Conservation (phyloP, 768 basidiomycete species). For the Auriscalpium orientale region DNA sequence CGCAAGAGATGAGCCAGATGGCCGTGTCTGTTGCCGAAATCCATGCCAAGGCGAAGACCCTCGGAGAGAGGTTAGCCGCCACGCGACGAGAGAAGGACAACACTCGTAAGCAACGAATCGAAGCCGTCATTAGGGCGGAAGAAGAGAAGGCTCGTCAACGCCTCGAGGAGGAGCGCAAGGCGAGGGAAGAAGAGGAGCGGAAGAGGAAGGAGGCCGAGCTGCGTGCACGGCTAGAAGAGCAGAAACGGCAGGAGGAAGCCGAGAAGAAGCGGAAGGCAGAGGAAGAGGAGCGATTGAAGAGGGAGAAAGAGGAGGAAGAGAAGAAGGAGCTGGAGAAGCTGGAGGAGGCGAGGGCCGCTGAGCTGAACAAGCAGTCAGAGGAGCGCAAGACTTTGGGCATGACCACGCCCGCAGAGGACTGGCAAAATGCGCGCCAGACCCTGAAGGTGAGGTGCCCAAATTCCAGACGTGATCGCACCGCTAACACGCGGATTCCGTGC, state of each 20-base stretch:
- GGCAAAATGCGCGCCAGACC: constrained; percentile 45
- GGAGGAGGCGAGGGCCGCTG: constrained; percentile 28
- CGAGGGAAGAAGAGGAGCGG: constrained; percentile 19
- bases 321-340: constrained; percentile 22
- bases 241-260: constrained; percentile 17
- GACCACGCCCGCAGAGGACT: constrained; percentile 54
- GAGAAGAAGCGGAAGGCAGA: constrained; percentile 21
- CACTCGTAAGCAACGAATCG: constrained; percentile 49
- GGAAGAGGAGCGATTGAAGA: constrained; percentile 28
- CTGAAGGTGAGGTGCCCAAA: constrained; percentile 39
- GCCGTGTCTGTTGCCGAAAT: constrained; percentile 36
- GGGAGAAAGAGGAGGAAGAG: constrained; percentile 29
- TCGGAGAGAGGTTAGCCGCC: constrained; percentile 36
- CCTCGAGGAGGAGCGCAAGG: constrained; percentile 47
- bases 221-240: constrained; percentile 11
- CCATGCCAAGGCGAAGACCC: constrained; percentile 35
- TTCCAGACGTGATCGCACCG: constrained; percentile 8
- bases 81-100: constrained; percentile 39
- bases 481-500: constrained; percentile 9
- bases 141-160: constrained; percentile 48
- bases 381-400: constrained; percentile 41
- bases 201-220: constrained; percentile 20
- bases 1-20: constrained; percentile 47
- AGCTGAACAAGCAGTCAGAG: constrained; percentile 30
- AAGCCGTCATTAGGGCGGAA: constrained; percentile 53